Evolutionary conservation across 805 yeast genomes (phyloP), one percentile per base, ranked within the genome.

Genomic region (Candida schatavii): DNA sequence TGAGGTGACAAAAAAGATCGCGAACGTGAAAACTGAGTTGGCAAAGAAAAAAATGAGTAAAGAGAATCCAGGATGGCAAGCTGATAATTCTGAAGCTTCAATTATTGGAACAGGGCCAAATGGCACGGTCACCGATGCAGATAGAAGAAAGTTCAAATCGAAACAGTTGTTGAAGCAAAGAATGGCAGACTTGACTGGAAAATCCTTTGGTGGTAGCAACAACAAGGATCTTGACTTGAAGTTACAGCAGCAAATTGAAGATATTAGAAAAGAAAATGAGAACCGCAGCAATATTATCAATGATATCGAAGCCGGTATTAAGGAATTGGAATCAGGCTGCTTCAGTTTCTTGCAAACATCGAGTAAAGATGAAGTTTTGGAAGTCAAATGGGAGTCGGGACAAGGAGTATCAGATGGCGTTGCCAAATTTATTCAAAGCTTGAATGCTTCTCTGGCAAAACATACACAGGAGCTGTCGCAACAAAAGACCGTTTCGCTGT

Each of bases 121-220:
- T 54, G 97, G 97, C 23, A 80, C 80, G 45, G 77, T 88, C 6
- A 90, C 97, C 2, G 97, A 87, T 20, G 64, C 80, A 11, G 97
- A 90, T 57, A 77, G 85, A 45, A 77, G 85, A 48, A 85, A 85
- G 52, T 93, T 91, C 30, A 83, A 77, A 51, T 82, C 87, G 32
- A 84, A 85, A 56, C 95, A 91, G 31, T 66, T 81, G 43, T 70
- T 93, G 51, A 81, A 82, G 48, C 86, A 90, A 39, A 77, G 96
- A 51, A 89, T 91, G 95, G 95, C 96, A 22, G 88, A 91, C 3
- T 75, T 91, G 54, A 90, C 97, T 0, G 97, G 97, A 4, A 84
- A 81, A 54, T 37, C 55, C 9, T 33, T 28, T 5, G 66, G 66
- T 25, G 60, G 68, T 33, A 73, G 70, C 19, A 68, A 66, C 3